A percentile compares a stretch with the other conserved stretches of the same genome.
phyloP scores from a whole-genome alignment of 1,139 yeast genomes.

The Geotrichum siamense region DNA sequence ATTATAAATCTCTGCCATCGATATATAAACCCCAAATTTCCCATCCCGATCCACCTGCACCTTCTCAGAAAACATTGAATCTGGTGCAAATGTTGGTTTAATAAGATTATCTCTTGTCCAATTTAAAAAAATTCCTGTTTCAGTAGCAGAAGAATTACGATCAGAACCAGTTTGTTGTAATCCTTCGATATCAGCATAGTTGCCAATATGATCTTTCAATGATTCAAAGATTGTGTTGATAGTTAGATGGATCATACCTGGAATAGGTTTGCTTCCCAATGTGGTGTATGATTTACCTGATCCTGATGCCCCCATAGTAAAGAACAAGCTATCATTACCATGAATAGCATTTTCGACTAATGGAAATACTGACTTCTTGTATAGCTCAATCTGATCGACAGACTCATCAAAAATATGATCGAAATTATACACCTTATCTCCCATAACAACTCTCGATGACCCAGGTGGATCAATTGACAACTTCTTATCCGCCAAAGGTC shows the following conservation, averaged over 20 bases:
- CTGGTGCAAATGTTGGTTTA: constrained; percentile 12
- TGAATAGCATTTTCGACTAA: constrained; percentile 31
- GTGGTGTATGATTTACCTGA: constrained; percentile 40
- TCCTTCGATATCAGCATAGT: constrained; percentile 33
- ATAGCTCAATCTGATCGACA: constrained; percentile 31
- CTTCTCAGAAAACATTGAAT: constrained; percentile 20
- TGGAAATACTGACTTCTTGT: constrained; percentile 30
- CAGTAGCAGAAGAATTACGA: constrained; percentile 33
- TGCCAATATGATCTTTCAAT: constrained; percentile 38
- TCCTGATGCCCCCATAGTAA: constrained; percentile 47
- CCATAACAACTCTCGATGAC: constrained; percentile 12
- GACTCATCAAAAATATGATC: constrained; percentile 33
- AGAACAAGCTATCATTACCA: constrained; percentile 39
- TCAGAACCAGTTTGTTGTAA: constrained; percentile 22
- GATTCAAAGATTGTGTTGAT: constrained; percentile 41
- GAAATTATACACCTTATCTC: constrained; percentile 24
- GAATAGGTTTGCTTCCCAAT: constrained; percentile 27
- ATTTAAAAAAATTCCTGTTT: constrained; percentile 32
- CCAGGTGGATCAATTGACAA: constrained; percentile 20
- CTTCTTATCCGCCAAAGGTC: constrained; percentile 18
- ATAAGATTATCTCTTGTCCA: constrained; percentile 24
- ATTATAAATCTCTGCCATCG: constrained; percentile 36
- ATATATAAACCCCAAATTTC: constrained; percentile 29
- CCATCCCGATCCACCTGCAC: constrained; percentile 20
- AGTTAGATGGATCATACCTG: constrained; percentile 33